Evolutionary conservation across 345 rosid species (phyloP).

Genomic region (Linum trigynum): DNA sequence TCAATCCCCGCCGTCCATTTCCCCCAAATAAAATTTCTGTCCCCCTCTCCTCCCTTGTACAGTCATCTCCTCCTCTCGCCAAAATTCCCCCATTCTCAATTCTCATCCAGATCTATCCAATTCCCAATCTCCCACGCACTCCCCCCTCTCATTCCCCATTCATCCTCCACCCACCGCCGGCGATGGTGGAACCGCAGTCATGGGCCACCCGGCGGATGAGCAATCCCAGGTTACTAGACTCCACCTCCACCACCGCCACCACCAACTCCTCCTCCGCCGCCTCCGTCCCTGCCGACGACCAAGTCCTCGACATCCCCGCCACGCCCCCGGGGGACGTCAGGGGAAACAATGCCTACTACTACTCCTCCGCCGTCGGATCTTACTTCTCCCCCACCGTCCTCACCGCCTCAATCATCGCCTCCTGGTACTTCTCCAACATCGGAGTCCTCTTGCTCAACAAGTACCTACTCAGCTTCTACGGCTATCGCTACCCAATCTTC

Average conservation of each 20-base stretch:
- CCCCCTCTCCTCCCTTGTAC: not conserved
- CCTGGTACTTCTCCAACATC: slow-evolving; percentile 91
- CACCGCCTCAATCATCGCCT: slow-evolving; percentile 68
- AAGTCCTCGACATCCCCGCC: slow-evolving; percentile 63
- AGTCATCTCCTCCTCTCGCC: not conserved
- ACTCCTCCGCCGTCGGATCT: slow-evolving; percentile 28
- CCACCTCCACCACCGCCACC: slow-evolving; percentile 32
- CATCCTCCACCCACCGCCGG: slow-evolving; percentile 11
- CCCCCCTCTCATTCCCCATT: slow-evolving; percentile 9
- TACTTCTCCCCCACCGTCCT: slow-evolving; percentile 41
- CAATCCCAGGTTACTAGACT: slow-evolving; percentile 56
- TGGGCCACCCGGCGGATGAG: slow-evolving; percentile 99
- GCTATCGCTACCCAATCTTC: slow-evolving; percentile 87
- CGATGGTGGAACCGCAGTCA: slow-evolving; percentile 95
- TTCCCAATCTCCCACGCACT: not conserved
- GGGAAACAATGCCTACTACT: slow-evolving; percentile 20
- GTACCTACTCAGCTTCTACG: slow-evolving; percentile 85
- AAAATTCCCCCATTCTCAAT: slow-evolving; percentile 8
- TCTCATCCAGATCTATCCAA: slow-evolving; percentile 10
- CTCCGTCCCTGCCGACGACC: slow-evolving; percentile 13
- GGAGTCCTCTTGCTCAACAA: slow-evolving; percentile 92
- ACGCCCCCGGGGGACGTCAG: slow-evolving; percentile 76
- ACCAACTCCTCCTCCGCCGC: not conserved
- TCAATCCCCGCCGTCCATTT: no score
- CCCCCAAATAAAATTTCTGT: slow-evolving; percentile 1